Evolutionary conservation across 192 early-diverging fungal species (phyloP), one percentile per base, ranked within the genome.

Genomic region (Coemansia sp.): DNA sequence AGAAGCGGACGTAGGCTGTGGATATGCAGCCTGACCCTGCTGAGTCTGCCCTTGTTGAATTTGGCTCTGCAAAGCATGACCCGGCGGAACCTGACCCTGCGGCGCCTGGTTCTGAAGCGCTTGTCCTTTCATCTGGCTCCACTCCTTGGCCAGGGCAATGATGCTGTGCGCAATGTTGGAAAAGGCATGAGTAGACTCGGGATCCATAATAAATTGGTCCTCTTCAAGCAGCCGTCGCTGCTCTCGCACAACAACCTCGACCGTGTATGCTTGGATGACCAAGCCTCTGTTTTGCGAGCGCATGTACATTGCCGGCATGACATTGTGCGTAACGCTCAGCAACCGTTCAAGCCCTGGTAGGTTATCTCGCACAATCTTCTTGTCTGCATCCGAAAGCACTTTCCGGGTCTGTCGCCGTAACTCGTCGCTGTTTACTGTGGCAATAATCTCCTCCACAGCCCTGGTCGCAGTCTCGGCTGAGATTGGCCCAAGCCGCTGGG

Each of bases 201-300:
- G 70, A n/a, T 56, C 36, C 5, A 81, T 51, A 23, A 81, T 72
- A 33, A 57, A 81, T 67, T 71, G 59, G 50, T 81, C 73, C 60
- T 70, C 73, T 21, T 5, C 24, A 14, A 81, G n/a, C 57, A 81
- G 54, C 5, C 78, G 72, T 42, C 52, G 56, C 63, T 81, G 78
- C 73, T 81, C 78, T 22, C 23, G 53, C 5, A 72, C 67, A 1
- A 67, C 5, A 8, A 81, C 6, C 23, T 72, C 58, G 9, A 75
- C 57, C 1, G 59, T 64, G 39, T 33, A 64, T 24, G 71, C 71
- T 46, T 57, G 54, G 17, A 33, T 24, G 29, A 81, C 53, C 17
- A 33, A 27, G 2, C 66, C 68, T 36, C 53, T 55, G 63, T 53
- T 66, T 29, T 56, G 57, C 11, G 67, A 60, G 53, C 59, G 42